These are phyloP conservation scores for Lignosus rhinocerotis DNA, from an alignment of 1,284 basidiomycete genomes.

Conservation along the genomic window DNA sequence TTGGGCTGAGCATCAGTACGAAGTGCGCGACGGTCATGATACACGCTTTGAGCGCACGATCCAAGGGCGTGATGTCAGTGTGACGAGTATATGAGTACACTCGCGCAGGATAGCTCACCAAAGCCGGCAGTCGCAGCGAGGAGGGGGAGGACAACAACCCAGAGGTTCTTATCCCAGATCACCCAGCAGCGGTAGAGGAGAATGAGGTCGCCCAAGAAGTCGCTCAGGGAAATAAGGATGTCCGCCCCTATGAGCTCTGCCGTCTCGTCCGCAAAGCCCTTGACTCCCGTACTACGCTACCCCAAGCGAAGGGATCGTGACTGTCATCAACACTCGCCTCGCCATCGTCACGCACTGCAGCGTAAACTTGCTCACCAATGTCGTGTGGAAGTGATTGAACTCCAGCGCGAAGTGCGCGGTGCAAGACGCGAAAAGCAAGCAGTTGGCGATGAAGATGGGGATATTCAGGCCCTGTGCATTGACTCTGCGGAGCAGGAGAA, in stretches of 20 bases:
- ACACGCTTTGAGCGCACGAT: slow-evolving; percentile 1
- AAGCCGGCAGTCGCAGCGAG: slow-evolving; percentile 34
- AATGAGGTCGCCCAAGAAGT: slow-evolving; percentile 38
- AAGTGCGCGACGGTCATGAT: slow-evolving; percentile 3
- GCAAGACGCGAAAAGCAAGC: slow-evolving; percentile 34
- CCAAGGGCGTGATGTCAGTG: neutral
- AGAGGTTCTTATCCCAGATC: slow-evolving; percentile 35
- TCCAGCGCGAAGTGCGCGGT: slow-evolving; percentile 40
- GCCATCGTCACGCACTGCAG: neutral
- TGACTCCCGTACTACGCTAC: slow-evolving; percentile 13
- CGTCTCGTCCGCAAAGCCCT: slow-evolving; percentile 33
- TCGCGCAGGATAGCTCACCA: slow-evolving; percentile 24
- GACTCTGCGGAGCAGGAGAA: slow-evolving; percentile 19
- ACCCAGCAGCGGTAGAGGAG: slow-evolving; percentile 44
- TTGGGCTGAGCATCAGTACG: neutral
- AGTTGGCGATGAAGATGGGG: slow-evolving; percentile 10
- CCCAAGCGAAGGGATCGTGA: too few species aligned
- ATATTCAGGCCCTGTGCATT: slow-evolving; percentile 4
- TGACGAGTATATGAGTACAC: neutral
- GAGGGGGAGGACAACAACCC: slow-evolving; percentile 33
- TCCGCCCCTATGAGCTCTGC: slow-evolving; percentile 31
- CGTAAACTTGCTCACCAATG: slow-evolving; percentile 30
- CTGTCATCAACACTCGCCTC: neutral
- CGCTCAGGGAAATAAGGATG: slow-evolving; percentile 37
- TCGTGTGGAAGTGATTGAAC: slow-evolving; percentile 38